phyloP scores from a whole-genome alignment of 306 rosid genomes.

The Echinosophora koreensis region DNA sequence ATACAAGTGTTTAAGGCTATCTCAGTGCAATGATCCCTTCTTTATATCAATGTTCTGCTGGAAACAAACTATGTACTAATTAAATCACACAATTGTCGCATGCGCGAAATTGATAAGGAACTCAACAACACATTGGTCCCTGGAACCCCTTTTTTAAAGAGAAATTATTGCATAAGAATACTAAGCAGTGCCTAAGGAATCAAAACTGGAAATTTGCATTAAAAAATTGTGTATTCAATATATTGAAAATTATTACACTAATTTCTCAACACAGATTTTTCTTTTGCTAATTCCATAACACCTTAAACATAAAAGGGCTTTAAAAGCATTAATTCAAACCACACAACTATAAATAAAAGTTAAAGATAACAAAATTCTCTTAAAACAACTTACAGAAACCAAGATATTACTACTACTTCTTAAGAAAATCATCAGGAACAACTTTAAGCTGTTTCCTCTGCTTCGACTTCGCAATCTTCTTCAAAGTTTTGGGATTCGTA shows the following conservation, averaged over 20 bases:
- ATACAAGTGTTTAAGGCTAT: too few relatives aligned
- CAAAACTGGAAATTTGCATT: too few relatives aligned
- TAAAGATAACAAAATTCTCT: background rate
- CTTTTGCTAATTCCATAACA: too few relatives aligned
- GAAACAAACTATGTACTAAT: background rate
- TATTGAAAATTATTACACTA: too few relatives aligned
- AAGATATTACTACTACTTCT: slow-evolving; percentile 45
- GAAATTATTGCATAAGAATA: too few relatives aligned
- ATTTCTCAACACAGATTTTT: too few relatives aligned
- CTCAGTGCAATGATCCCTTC: too few relatives aligned
- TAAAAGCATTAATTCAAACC: too few relatives aligned
- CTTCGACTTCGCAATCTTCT: slow-evolving; percentile 85
- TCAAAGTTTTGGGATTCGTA: slow-evolving; percentile 80
- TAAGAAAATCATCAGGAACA: slow-evolving; percentile 73
- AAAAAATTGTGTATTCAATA: too few relatives aligned
- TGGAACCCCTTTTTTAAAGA: background rate
- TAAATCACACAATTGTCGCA: background rate
- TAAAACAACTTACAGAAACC: background rate
- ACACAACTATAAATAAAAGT: too few relatives aligned
- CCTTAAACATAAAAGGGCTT: too few relatives aligned
- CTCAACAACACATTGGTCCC: background rate
- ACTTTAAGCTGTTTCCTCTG: slow-evolving; percentile 74
- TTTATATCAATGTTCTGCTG: background rate
- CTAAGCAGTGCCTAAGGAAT: too few relatives aligned
- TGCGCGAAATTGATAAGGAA: background rate